Evolutionary conservation across 139 green algal genomes (phyloP), one percentile per base, ranked within the genome.

Genomic region (Microglena sp.): DNA sequence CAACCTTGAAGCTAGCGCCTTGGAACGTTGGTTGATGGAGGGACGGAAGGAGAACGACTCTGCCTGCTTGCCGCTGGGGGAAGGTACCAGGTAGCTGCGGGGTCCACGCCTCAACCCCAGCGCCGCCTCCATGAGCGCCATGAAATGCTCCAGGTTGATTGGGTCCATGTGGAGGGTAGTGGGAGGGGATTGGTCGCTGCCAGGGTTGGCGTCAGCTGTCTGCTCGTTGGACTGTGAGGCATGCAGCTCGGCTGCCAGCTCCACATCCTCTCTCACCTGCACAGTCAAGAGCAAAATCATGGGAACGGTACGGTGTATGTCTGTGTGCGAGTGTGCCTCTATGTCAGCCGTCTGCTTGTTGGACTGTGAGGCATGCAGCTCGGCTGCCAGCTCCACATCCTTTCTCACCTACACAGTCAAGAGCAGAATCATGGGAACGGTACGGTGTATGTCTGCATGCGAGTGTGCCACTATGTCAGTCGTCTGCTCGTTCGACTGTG

Each of bases 1-100:
- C 60, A 72, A 33, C 71, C 66, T 58, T 43, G 69, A 33, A 11
- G 84, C 83, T 60, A 91, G 61, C 36, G 67, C 43, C 50, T 80
- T 73, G 26, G 75, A 86, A 40, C 67, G 68, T 22, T 62, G 31
- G 64, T 86, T 78, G 53, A 90, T 85, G 45, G 55, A 53, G 11
- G 85, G 85, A 43, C 68, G 66, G 78, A 88, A 90, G 26, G 67
- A 82, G 54, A 79, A 74, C 33, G 70, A 26, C 71, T 65, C 57
- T 74, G 75, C 80, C 85, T 88, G 57, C 62, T 68, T 3, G 68
- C 11, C 30, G 22, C 53, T 50, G 4, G 79, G 76, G 34, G 74
- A 76, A 27, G 84, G 84, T 58, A 86, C 72, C 59, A 90, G 77
- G 73, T 91, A 91, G 26, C 79, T 64, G 4, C 83, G 68, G 0